Evolutionary conservation across 148 eudicot species (phyloP).

Genomic region (Vaccinium corymbosum): DNA sequence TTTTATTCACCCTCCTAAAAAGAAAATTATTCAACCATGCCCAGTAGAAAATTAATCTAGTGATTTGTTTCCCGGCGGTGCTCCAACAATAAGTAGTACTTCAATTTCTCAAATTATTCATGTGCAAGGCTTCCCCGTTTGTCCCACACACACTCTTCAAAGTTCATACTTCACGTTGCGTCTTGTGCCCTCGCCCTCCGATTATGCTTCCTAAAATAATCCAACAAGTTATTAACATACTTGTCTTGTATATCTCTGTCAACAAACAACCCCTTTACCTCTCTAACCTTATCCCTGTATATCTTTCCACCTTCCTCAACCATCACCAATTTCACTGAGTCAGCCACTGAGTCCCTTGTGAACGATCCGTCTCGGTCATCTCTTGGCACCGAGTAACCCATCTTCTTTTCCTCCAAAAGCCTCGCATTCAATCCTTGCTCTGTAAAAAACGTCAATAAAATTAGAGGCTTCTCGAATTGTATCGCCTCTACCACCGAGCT

Average conservation of each 20-base stretch:
- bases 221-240: not conserved
- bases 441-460: conserved; percentile 2
- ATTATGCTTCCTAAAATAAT: not conserved
- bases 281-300: too few relatives aligned
- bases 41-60: too few relatives aligned
- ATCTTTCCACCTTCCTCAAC: conserved; percentile 15
- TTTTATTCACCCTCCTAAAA: too few relatives aligned
- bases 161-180: too few relatives aligned
- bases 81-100: too few relatives aligned
- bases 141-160: not conserved
- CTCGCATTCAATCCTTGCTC: conserved; percentile 22
- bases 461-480: conserved; percentile 11
- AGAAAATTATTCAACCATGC: too few relatives aligned
- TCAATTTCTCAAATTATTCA: too few relatives aligned
- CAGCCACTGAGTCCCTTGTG: conserved; percentile 16
- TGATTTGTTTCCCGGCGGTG: too few relatives aligned
- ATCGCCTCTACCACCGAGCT: conserved; percentile 16
- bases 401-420: conserved; percentile 11
- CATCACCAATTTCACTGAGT: conserved; percentile 15
- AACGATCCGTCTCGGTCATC: conserved; percentile 13
- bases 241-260: conserved; percentile 3
- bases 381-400: conserved; percentile 14
- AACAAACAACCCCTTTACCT: not conserved
- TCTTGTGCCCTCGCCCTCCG: not conserved
- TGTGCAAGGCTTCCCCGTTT: too few relatives aligned